phyloP scores from a whole-genome alignment of 2,329 filamentous ascomycete genomes.

The Cladosporium sp. region DNA sequence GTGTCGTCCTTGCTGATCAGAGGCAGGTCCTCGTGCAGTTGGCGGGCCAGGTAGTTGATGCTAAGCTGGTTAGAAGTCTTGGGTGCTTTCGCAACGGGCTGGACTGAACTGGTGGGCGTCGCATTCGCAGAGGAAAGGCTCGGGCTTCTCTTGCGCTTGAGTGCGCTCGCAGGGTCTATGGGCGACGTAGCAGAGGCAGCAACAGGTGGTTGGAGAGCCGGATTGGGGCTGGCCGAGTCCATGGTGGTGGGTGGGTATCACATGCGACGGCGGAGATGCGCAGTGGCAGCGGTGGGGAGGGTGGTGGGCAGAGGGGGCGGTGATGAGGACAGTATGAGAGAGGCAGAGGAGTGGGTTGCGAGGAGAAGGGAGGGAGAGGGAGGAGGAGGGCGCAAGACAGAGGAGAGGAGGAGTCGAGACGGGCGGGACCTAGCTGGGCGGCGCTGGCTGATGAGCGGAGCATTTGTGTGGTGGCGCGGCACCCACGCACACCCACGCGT shows the following conservation, averaged over 20 bases:
- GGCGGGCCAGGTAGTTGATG: constrained; percentile 68
- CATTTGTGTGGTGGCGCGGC: constrained; percentile 11
- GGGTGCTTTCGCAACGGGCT: constrained; percentile 51
- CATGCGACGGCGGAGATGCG: constrained; percentile 14
- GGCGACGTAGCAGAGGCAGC: constrained; percentile 15
- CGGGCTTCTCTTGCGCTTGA: constrained; percentile 53
- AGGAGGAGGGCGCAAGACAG: background rate
- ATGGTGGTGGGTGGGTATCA: constrained; percentile 4
- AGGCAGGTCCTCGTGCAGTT: constrained; percentile 63
- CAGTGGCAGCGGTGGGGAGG: constrained; percentile 4
- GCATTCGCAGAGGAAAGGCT: constrained; percentile 26
- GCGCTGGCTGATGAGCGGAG: constrained; percentile 23
- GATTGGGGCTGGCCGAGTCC: constrained; percentile 14
- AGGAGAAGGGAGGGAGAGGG: constrained; percentile 4
- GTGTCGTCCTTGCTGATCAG: constrained; percentile 67
- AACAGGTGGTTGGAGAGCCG: background rate
- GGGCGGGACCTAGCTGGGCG: constrained; percentile 20
- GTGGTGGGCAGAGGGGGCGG: background rate
- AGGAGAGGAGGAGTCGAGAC: constrained; percentile 9
- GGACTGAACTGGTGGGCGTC: constrained; percentile 34
- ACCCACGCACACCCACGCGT: constrained; percentile 1
- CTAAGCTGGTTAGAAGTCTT: constrained; percentile 62
- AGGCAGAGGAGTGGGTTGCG: constrained; percentile 22
- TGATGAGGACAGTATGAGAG: constrained; percentile 20
- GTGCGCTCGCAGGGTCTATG: constrained; percentile 32